Conservation (phyloP, 2,329 filamentous ascomycete species). For the Macroventuria anomochaeta region DNA sequence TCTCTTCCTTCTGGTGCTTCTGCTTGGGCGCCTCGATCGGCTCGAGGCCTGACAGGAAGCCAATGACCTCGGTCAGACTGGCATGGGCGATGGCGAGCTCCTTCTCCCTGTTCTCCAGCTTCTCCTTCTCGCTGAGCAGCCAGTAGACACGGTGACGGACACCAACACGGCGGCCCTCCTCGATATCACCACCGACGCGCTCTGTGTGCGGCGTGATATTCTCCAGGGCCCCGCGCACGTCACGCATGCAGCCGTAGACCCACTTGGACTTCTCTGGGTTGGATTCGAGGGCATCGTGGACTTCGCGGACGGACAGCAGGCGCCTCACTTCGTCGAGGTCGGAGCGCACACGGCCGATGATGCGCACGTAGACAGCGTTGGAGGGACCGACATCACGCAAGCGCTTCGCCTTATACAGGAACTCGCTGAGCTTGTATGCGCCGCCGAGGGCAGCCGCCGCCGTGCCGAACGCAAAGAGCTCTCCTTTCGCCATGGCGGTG, state of each 20-base stretch:
- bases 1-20: slow-evolving; percentile 31
- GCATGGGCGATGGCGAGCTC: slow-evolving; percentile 44
- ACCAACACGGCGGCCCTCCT: slow-evolving; percentile 46
- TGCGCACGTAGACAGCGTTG: slow-evolving; percentile 49
- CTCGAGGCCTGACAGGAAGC: slow-evolving; percentile 45
- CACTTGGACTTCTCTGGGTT: slow-evolving; percentile 48
- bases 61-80: slow-evolving; percentile 46
- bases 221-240: slow-evolving; percentile 46
- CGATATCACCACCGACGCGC: slow-evolving; percentile 44
- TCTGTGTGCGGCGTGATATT: slow-evolving; percentile 48
- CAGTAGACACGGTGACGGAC: slow-evolving; percentile 47
- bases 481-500: slow-evolving; percentile 42
- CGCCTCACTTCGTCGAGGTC: slow-evolving; percentile 49
- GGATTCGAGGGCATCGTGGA: slow-evolving; percentile 47
- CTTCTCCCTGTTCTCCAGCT: slow-evolving; percentile 47
- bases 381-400: slow-evolving; percentile 47
- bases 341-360: slow-evolving; percentile 45
- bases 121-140: slow-evolving; percentile 50
- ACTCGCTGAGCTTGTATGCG: slow-evolving; percentile 49
- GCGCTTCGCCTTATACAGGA: slow-evolving; percentile 45
- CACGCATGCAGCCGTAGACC: slow-evolving; percentile 48
- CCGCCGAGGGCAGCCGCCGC: slow-evolving; percentile 45
- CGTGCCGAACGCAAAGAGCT: slow-evolving; percentile 42
- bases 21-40: slow-evolving; percentile 34
- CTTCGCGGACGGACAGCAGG: slow-evolving; percentile 46